Conservation (phyloP, 768 basidiomycete species). For the Pilatotrama ljubarskyi region DNA sequence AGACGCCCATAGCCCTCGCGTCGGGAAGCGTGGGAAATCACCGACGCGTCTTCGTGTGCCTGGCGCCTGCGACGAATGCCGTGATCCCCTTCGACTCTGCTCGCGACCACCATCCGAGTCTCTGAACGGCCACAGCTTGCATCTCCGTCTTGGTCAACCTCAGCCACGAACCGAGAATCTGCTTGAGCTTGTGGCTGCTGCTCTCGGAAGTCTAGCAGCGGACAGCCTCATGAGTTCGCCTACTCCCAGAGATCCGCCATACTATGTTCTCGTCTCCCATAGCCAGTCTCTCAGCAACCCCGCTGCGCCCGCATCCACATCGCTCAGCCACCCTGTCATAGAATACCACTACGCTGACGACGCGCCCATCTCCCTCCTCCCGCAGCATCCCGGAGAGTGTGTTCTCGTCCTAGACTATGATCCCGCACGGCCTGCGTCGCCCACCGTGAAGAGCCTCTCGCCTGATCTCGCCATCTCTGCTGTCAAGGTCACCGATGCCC, state of each 20-base stretch:
- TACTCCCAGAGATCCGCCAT: slow-evolving; percentile 44
- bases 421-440: slow-evolving; percentile 36
- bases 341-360: slow-evolving; percentile 87
- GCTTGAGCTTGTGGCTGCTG: neutral
- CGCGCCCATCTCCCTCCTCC: slow-evolving; percentile 62
- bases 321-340: slow-evolving; percentile 68
- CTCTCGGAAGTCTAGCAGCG: neutral
- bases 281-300: slow-evolving; percentile 46
- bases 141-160: neutral
- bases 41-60: slow-evolving; percentile 5
- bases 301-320: slow-evolving; percentile 29
- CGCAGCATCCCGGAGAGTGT: slow-evolving; percentile 61
- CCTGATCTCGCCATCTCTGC: slow-evolving; percentile 51
- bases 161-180: too few species aligned
- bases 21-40: slow-evolving; percentile 14
- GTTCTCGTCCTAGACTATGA: slow-evolving; percentile 75
- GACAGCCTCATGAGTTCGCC: slow-evolving; percentile 7
- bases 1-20: neutral
- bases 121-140: neutral
- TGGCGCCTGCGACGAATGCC: neutral
- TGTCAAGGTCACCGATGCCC: slow-evolving; percentile 70
- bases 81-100: neutral
- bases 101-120: slow-evolving; percentile 2
- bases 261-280: slow-evolving; percentile 69
- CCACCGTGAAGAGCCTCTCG: slow-evolving; percentile 55